Evolutionary conservation across 345 rosid species (phyloP), one percentile per base, ranked within the genome.

Genomic region (Microcos paniculata): DNA sequence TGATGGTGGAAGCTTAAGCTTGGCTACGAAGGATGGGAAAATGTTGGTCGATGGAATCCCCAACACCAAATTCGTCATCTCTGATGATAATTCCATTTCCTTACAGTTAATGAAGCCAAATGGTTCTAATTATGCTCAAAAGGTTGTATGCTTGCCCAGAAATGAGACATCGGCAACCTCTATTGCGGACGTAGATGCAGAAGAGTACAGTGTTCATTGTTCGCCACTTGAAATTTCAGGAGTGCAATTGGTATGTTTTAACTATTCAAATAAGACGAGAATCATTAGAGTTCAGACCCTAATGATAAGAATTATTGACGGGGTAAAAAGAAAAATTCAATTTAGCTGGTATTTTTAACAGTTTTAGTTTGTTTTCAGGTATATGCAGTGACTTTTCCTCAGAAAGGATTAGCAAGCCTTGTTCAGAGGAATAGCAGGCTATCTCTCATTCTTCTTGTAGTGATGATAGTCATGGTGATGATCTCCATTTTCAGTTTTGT

Each of bases 361-460:
- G 51, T 10, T 30, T 46, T 23, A 16, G 9, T 30, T 72, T 42
- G 70, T 16, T 79, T 80, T 62, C 79, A 93, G 98, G 92, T 85
- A 45, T 90, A 82, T 70, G 87, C 84, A 62, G 55, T 91, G 75
- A 82, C 85, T 42, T 70, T 87, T 23, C 91, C 91, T 0, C 72
- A 35, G 51, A 45, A 81, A 35, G 85, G 71, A 78, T 19, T 72
- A 53, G 59, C 57, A 66, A 52, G 71, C 57, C 58, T 68, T 16
- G 67, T 83, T 38, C 77, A 77, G 6, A 61, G 42, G 45, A 79
- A 76, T n/a, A 67, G 76, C 56, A 65, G 63, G 56, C 5, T 76
- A 23, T 76, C 86, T 14, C 67, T 84, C 33, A 58, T 74, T 58
- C 78, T 88, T 40, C 65, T 83, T n/a, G 53, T 77, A 24, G 23